phyloP scores from a whole-genome alignment of 1,284 basidiomycete species.

The Heterobasidion occidentale region DNA sequence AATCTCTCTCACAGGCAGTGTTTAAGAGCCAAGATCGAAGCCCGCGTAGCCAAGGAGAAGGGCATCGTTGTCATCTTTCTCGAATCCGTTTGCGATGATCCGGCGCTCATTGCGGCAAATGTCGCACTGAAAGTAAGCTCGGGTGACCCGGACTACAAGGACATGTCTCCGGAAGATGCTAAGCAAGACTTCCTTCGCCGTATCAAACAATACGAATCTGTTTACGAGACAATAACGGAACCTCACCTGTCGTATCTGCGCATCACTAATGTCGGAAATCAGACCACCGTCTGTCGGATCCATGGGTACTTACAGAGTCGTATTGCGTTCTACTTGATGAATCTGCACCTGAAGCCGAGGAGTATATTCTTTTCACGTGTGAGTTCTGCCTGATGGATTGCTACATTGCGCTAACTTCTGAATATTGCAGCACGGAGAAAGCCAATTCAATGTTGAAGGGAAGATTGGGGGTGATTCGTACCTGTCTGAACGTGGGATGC shows the following conservation, averaged over 20 bases:
- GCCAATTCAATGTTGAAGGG: constrained; percentile 93
- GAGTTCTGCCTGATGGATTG: constrained; percentile 16
- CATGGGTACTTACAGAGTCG: constrained; percentile 93
- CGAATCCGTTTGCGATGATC: constrained; percentile 93
- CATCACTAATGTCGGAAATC: constrained; percentile 84
- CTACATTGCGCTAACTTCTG: constrained; percentile 5
- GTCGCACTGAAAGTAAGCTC: constrained; percentile 93
- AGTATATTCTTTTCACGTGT: constrained; percentile 94
- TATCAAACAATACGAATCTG: constrained; percentile 89
- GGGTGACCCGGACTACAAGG: constrained; percentile 96
- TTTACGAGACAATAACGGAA: constrained; percentile 94
- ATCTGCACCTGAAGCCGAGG: constrained; percentile 92
- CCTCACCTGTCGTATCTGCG: constrained; percentile 80
- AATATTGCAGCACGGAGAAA: constrained; percentile 84
- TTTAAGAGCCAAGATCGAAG: constrained; percentile 68
- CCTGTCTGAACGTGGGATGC: constrained; percentile 77
- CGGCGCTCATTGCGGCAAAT: constrained; percentile 89
- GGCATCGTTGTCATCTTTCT: constrained; percentile 91
- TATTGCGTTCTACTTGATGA: constrained; percentile 98
- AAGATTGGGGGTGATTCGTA: constrained; percentile 96
- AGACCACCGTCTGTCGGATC: constrained; percentile 79
- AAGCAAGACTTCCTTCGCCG: constrained; percentile 87
- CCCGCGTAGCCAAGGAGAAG: constrained; percentile 82
- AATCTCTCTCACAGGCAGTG: neutral
- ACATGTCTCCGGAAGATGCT: constrained; percentile 80